Evolutionary conservation across 2,329 filamentous ascomycete genomes (phyloP).

Genomic region (Leptosphaerulina australis): DNA sequence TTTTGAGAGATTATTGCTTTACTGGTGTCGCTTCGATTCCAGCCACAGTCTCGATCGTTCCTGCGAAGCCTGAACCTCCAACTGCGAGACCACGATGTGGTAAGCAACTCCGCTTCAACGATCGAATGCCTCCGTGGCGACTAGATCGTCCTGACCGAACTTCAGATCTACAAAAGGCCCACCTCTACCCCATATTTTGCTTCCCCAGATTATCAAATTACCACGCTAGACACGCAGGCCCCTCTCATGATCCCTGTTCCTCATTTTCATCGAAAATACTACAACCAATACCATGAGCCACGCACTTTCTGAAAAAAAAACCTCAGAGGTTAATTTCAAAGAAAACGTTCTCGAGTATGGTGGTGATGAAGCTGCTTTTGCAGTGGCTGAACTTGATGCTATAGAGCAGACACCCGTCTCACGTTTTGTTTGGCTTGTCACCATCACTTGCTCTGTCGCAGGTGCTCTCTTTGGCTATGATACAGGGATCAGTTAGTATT

Average conservation of each 20-base stretch:
- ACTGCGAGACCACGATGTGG: background rate
- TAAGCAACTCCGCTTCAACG: slow-evolving; percentile 1
- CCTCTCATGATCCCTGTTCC: background rate
- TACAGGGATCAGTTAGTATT: slow-evolving; percentile 8
- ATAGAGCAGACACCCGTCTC: slow-evolving; percentile 13
- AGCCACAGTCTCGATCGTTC: background rate
- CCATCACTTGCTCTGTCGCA: slow-evolving; percentile 28
- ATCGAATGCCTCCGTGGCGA: background rate
- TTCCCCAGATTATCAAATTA: slow-evolving; percentile 8
- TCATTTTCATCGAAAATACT: slow-evolving; percentile 1
- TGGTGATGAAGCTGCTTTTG: slow-evolving; percentile 4
- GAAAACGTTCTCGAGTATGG: slow-evolving; percentile 1
- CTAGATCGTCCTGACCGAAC: background rate
- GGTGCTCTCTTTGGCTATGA: slow-evolving; percentile 51
- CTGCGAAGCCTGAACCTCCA: background rate
- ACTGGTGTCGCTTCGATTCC: background rate
- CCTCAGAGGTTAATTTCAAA: slow-evolving; percentile 1
- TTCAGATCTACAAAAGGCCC: slow-evolving; percentile 5
- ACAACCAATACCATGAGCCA: background rate
- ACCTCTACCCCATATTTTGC: slow-evolving; percentile 1
- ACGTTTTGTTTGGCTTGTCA: slow-evolving; percentile 12
- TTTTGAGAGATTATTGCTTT: background rate
- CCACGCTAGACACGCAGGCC: background rate
- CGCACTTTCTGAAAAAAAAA: slow-evolving; percentile 1
- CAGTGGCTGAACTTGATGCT: slow-evolving; percentile 8